Evolutionary conservation across 1,284 basidiomycete species (phyloP).

Genomic region (Cryptococcus wingfieldii): DNA sequence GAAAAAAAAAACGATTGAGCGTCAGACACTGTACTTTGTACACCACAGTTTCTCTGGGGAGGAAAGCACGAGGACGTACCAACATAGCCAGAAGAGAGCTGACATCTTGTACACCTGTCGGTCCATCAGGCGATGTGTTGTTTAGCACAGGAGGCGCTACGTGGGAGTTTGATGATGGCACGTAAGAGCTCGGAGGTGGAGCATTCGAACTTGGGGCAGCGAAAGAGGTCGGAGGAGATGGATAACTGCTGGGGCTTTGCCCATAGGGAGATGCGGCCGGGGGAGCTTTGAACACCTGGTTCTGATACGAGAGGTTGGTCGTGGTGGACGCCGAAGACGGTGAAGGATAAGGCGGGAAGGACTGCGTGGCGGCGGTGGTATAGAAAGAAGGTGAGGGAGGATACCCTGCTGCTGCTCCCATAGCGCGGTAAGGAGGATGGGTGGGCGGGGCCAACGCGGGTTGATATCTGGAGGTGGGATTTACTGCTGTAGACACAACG

Average conservation of each 20-base stretch:
- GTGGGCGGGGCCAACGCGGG: not conserved
- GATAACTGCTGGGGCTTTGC: too few species aligned
- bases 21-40: too few species aligned
- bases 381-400: too few species aligned
- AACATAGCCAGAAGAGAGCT: conserved; percentile 19
- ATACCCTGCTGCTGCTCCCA: not conserved
- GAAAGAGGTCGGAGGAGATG: conserved; percentile 3
- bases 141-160: not conserved
- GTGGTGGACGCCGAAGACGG: not conserved
- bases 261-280: too few species aligned
- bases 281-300: too few species aligned
- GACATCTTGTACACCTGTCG: conserved; percentile 11
- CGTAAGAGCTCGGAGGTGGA: not conserved
- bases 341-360: not conserved
- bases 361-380: not conserved
- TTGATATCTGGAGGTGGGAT: conserved; percentile 2
- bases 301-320: not conserved
- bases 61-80: conserved; percentile 5
- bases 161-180: not conserved
- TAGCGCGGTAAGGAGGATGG: not conserved
- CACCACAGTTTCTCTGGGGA: not conserved
- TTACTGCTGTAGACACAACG: not conserved
- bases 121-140: not conserved
- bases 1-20: too few species aligned
- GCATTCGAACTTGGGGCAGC: not conserved